Evolutionary conservation across 495 filamentous ascomycete genomes (phyloP).

Genomic region (Aspergillus sclerotioniger): DNA sequence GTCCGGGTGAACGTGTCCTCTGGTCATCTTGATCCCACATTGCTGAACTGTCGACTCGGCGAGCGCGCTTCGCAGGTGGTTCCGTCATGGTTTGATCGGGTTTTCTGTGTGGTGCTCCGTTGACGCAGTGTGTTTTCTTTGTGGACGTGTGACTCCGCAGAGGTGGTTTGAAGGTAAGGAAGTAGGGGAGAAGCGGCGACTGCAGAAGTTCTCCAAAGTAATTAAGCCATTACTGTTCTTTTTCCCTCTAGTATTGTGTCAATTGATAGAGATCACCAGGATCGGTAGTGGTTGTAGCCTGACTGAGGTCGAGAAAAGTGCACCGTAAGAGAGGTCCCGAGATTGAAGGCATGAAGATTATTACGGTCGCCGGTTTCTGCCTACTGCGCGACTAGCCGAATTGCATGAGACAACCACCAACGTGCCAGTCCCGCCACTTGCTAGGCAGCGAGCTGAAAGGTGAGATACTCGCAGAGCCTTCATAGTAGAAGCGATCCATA

Average conservation of each 20-base stretch:
- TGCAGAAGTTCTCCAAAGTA: neutral
- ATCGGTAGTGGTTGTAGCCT: neutral
- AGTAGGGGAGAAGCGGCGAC: neutral
- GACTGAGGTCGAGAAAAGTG: neutral
- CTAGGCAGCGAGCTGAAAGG: neutral
- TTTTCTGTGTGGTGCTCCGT: neutral
- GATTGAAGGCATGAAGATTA: constrained; percentile 16
- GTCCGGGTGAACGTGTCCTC: constrained; percentile 26
- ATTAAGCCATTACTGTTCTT: neutral
- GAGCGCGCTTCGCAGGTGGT: constrained; percentile 53
- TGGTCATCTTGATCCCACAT: constrained; percentile 54
- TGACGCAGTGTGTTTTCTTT: neutral
- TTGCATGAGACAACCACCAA: neutral
- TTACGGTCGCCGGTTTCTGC: constrained; percentile 19
- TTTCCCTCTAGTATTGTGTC: neutral
- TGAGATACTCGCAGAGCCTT: neutral
- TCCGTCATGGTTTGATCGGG: constrained; percentile 43
- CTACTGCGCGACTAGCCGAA: constrained; percentile 7
- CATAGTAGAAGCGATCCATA: neutral
- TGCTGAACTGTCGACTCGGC: constrained; percentile 49
- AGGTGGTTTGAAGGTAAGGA: neutral
- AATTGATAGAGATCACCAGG: neutral
- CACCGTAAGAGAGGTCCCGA: constrained; percentile 5
- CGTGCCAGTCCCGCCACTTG: neutral
- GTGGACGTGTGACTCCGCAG: neutral